Evolutionary conservation across 345 rosid species (phyloP).

Genomic region (Salix dunnii): DNA sequence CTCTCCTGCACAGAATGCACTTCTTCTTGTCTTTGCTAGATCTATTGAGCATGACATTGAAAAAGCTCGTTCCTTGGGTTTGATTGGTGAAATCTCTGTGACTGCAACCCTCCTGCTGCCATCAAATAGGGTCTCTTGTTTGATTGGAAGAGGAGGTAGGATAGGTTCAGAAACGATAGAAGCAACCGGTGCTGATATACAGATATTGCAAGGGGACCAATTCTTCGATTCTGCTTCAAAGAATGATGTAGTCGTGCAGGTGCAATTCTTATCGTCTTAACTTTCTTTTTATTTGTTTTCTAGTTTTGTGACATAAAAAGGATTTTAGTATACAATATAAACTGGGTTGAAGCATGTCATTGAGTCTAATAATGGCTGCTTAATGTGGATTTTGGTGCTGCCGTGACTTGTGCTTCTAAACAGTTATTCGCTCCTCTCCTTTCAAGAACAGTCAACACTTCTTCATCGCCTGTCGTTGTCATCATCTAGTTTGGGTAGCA

Average conservation of each 20-base stretch:
- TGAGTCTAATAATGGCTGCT: too few relatives aligned
- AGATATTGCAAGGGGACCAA: conserved; percentile 32
- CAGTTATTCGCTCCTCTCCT: too few relatives aligned
- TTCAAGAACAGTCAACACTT: not conserved
- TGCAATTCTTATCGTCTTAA: conserved; percentile 6
- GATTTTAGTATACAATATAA: too few relatives aligned
- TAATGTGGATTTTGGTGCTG: too few relatives aligned
- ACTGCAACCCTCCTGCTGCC: conserved; percentile 52
- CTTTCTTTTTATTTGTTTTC: not conserved
- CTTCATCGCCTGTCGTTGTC: not conserved
- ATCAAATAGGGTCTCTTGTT: conserved; percentile 24
- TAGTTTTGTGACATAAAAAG: too few relatives aligned
- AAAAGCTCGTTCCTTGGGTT: conserved; percentile 27
- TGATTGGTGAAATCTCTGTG: conserved; percentile 32
- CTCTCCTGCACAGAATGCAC: conserved; percentile 66
- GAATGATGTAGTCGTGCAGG: conserved; percentile 55
- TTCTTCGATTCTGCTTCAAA: conserved; percentile 23
- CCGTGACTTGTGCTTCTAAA: too few relatives aligned
- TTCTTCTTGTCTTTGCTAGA: conserved; percentile 53
- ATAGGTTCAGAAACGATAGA: conserved; percentile 30
- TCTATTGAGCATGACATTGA: conserved; percentile 48
- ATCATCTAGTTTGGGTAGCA: not conserved
- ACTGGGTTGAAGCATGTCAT: too few relatives aligned
- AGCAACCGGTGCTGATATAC: conserved; percentile 41
- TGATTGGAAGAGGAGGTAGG: conserved; percentile 23